Evolutionary conservation across 176 grass and related monocot genomes (phyloP), one percentile per base, ranked within the genome.

Genomic region (Chrysopogon serrulatus): DNA sequence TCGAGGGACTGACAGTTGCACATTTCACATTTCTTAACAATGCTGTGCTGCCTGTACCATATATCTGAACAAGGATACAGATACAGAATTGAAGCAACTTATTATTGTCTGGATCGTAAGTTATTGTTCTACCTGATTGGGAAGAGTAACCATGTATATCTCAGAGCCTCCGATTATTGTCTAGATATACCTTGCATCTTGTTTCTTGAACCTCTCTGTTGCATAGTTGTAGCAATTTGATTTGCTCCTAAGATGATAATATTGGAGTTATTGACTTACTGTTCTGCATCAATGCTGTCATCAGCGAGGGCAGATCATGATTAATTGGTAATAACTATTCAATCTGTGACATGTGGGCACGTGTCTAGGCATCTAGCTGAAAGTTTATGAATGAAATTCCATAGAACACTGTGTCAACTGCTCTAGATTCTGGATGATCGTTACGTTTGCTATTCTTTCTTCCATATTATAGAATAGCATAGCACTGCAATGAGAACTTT

Each of bases 1-100:
- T 57, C 10, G 33, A 81, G 33, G 16, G 65, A 56, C 3, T 21
- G 62, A 8, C 63, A 78, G 78, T 51, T 76, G 26, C 78, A 57
- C 10, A 10, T 79, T 82, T 86, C 4, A 61, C 27, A 17, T 68
- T 31, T 18, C 30, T 51, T 61, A 15, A 48, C 86, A 61, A 10
- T 73, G 66, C 28, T 79, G 67, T 76, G 61, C 41, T 83, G 68
- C 73, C 72, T 77, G 51, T 13, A 51, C 39, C 19, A 31, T 53
- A 31, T 16, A 42, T 79, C 68, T 86, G 45, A 79, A 49, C 30
- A 37, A 90, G 34, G 17, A 26, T 83, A 15, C 27, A 44, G 16
- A 53, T 81, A 62, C 56, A 44, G 8, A 47, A 82, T 47, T 4
- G 16, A 73, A 68, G 8, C 17, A 31, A 86, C 56, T 40, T 36